phyloP scores from a whole-genome alignment of 768 basidiomycete species.

The Boletus insuetus region DNA sequence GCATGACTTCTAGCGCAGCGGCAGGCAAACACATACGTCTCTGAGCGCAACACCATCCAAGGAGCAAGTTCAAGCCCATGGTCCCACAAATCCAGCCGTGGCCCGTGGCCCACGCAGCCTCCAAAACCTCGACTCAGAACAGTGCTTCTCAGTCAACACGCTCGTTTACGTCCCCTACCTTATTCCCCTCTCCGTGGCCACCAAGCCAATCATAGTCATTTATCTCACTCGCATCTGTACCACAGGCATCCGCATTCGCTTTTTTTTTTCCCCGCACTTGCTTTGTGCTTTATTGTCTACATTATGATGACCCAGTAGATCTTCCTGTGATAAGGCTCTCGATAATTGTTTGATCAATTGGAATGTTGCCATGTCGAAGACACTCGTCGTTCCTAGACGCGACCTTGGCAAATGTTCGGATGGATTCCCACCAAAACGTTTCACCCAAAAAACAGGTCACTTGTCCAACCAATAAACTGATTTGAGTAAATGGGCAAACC shows the following conservation, averaged over 20 bases:
- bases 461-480: background rate
- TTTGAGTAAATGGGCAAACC: constrained; percentile 11
- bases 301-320: constrained; percentile 6
- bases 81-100: constrained; percentile 18
- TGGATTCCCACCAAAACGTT: constrained; percentile 48
- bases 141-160: constrained; percentile 17
- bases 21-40: constrained; percentile 15
- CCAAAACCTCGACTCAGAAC: constrained; percentile 18
- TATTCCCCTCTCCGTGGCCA: constrained; percentile 23
- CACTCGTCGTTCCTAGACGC: constrained; percentile 51
- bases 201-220: constrained; percentile 15
- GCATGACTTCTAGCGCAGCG: background rate
- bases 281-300: constrained; percentile 6
- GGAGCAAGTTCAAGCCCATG: constrained; percentile 15
- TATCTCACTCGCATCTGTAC: constrained; percentile 25
- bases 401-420: background rate
- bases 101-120: constrained; percentile 1
- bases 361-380: constrained; percentile 40
- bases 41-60: constrained; percentile 27
- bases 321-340: constrained; percentile 35
- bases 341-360: constrained; percentile 39
- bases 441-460: background rate
- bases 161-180: constrained; percentile 21
- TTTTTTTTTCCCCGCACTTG: background rate
- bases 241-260: constrained; percentile 24